Conservation (phyloP, 768 basidiomycete species). For the Pisolithus orientalis region DNA sequence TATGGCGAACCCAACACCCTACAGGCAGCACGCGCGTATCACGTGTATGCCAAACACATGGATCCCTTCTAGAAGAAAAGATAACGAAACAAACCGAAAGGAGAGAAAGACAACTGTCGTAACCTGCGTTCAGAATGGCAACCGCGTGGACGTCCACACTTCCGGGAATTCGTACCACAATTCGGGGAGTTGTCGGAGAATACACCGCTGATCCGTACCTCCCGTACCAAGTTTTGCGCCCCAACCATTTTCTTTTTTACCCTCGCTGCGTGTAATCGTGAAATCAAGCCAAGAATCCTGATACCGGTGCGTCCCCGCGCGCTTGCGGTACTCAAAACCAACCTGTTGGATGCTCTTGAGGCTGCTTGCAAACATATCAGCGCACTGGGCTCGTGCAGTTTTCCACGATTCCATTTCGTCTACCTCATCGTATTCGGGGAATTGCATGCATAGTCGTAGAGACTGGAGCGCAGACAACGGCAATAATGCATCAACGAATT, state of each 20-base stretch:
- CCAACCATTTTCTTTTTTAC: neutral
- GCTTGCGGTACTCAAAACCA: slow-evolving; percentile 32
- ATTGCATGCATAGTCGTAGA: slow-evolving; percentile 31
- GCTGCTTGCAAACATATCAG: slow-evolving; percentile 22
- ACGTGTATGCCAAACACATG: no score
- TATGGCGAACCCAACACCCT: no score
- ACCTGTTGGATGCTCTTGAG: slow-evolving; percentile 28
- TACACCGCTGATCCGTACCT: neutral
- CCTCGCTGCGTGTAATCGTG: slow-evolving; percentile 15
- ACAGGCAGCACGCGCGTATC: no score
- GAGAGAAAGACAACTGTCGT: neutral
- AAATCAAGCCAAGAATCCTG: slow-evolving; percentile 33
- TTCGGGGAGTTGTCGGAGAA: slow-evolving; percentile 18
- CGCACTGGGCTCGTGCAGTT: slow-evolving; percentile 21
- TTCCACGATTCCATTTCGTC: slow-evolving; percentile 29
- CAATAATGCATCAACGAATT: slow-evolving; percentile 28
- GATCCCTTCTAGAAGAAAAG: no score
- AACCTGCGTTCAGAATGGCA: slow-evolving; percentile 16
- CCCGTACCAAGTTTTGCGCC: neutral
- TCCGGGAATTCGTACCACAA: slow-evolving; percentile 31
- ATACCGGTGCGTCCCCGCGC: slow-evolving; percentile 30
- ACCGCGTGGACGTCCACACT: slow-evolving; percentile 25
- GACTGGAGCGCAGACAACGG: slow-evolving; percentile 22
- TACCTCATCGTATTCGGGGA: slow-evolving; percentile 28
- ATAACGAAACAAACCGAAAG: neutral